A percentile compares a stretch with the other conserved stretches of the same genome.
These are phyloP conservation scores for Neltuma alba DNA, from an alignment of 306 rosid genomes.

Conservation along the genomic window DNA sequence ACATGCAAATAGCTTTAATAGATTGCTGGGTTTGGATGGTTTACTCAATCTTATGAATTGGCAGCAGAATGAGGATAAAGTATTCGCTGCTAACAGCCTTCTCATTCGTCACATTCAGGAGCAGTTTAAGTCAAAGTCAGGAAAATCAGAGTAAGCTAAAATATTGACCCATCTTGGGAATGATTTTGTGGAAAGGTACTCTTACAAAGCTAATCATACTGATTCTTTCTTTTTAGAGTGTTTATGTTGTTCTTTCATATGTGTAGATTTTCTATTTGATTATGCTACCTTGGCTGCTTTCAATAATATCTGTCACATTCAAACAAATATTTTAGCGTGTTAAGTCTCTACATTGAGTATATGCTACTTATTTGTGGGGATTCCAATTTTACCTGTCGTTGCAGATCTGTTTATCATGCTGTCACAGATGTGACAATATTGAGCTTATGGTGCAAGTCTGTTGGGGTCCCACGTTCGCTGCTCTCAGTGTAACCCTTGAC, in stretches of 20 bases:
- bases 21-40: no score
- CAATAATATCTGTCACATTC: not conserved
- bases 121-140: no score
- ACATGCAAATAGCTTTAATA: no score
- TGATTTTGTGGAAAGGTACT: constrained; percentile 26
- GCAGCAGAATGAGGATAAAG: no score
- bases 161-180: constrained; percentile 16
- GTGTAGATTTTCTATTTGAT: constrained; percentile 14
- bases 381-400: constrained; percentile 37
- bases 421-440: constrained; percentile 90
- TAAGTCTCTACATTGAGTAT: constrained; percentile 2
- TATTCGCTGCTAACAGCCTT: no score
- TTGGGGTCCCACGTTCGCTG: constrained; percentile 99
- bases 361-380: constrained; percentile 28
- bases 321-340: not conserved
- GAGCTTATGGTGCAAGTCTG: constrained; percentile 98
- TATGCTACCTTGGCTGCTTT: constrained; percentile 11
- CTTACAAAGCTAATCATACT: constrained; percentile 16
- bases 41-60: no score
- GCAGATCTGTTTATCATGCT: no score
- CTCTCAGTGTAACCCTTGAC: constrained; percentile 95
- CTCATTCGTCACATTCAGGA: no score
- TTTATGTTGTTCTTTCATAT: constrained; percentile 21
- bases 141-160: constrained; percentile 93
- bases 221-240: constrained; percentile 1